Evolutionary conservation across 2,329 filamentous ascomycete species (phyloP).

Genomic region (Talaromyces sp.): DNA sequence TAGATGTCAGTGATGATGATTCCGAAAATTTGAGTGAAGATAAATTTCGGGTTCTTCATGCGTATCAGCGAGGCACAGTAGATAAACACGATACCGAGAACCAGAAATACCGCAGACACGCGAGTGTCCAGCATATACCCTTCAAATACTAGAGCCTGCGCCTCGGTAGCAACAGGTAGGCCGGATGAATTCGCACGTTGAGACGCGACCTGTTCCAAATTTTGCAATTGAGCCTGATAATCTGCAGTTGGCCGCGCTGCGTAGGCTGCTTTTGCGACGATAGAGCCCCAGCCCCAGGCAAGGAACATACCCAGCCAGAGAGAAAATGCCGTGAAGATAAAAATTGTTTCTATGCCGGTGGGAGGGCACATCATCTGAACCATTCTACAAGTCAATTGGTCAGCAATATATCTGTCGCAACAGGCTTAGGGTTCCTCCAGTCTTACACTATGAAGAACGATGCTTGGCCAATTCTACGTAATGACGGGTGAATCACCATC

Average conservation of each 20-base stretch:
- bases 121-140: constrained; percentile 50
- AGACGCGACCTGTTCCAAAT: constrained; percentile 33
- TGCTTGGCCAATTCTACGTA: constrained; percentile 31
- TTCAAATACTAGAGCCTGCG: constrained; percentile 40
- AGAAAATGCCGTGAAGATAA: constrained; percentile 43
- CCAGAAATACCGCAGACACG: constrained; percentile 39
- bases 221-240: constrained; percentile 33
- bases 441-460: constrained; percentile 14
- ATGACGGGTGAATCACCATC: constrained; percentile 47
- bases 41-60: constrained; percentile 46
- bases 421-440: not conserved
- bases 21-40: constrained; percentile 46
- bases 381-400: constrained; percentile 21
- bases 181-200: constrained; percentile 37
- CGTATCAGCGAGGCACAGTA: constrained; percentile 43
- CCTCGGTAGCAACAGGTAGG: constrained; percentile 26
- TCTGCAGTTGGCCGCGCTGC: constrained; percentile 42
- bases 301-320: constrained; percentile 49
- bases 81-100: constrained; percentile 45
- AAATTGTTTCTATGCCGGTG: constrained; percentile 46
- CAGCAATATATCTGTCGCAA: not conserved
- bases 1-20: constrained; percentile 49
- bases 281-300: constrained; percentile 47
- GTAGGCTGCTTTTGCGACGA: constrained; percentile 49
- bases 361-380: constrained; percentile 49